Base-by-base conservation (phyloP, 371 early-diverging fungal genomes). In the Mucor irregularis region DNA sequence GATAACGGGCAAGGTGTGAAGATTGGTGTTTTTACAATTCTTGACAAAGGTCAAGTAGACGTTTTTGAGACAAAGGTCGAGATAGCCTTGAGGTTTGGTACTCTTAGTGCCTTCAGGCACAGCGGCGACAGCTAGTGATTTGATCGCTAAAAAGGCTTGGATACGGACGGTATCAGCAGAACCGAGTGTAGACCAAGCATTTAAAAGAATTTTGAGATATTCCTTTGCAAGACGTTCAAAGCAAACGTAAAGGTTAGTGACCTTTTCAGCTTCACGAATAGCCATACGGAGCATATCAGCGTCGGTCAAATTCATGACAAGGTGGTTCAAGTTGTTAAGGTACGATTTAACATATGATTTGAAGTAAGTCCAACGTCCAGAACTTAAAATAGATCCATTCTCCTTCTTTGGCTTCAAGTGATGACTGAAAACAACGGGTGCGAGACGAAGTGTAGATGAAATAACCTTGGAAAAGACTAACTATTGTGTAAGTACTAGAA, bases 401-500 rank as follows among this genome's bases (percentile, higher is more conserved):
- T 76, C 68, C 29, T 70, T 71, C 40, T 79, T 65, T 2, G 74
- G 68, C n/a, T 73, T 71, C 9, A 88, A 66, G 45, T 85, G 76
- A 57, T 83, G 80, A 30, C 68, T 73, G 38, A 90, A 77, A 4
- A 83, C 78, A 10, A 61, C 64, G 39, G 87, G 86, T 29, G 81
- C 77, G 21, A 71, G 63, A 54, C 78, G 83, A 62, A 90, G 62
- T 25, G 85, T 74, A 5, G 74, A 54, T 14, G 87, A 80, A 39
- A 95, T 76, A 7, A 92, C 78, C 67, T 84, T 84, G 74, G 93
- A 93, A 76, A 93, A 93, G 9, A 92, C 87, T 70, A 68, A 62
- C 4, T 34, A 49, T 7, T 25, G 10, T 31, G 42, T 25, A 28
- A 37, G 37, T 3, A n/a, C 21, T 7, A 46, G 11, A 37, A 10